A percentile compares a stretch with the other conserved stretches of the same genome.
Evolutionary conservation across 1,284 basidiomycete species (phyloP).

Genomic region (Sanguinoderma infundibulare): DNA sequence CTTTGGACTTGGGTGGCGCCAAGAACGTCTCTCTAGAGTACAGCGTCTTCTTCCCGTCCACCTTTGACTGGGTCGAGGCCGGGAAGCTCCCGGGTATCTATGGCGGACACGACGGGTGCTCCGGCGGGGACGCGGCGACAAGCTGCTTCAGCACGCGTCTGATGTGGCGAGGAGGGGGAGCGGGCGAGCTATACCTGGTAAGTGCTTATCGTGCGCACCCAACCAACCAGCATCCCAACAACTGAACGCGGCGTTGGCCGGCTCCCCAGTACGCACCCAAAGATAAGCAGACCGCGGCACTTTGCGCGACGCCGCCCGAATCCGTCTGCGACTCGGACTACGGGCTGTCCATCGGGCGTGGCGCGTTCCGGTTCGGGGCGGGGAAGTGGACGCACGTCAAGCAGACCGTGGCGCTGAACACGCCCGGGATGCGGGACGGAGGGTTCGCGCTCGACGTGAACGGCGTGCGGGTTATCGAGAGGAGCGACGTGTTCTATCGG

Average conservation of each 20-base stretch:
- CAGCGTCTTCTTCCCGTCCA: conserved; percentile 65
- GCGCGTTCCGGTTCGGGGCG: conserved; percentile 66
- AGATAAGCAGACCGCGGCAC: conserved; percentile 52
- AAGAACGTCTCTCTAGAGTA: conserved; percentile 61
- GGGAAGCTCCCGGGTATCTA: conserved; percentile 78
- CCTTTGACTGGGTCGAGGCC: conserved; percentile 71
- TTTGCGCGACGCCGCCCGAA: conserved; percentile 58
- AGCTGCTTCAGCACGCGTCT: conserved; percentile 75
- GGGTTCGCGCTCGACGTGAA: conserved; percentile 51
- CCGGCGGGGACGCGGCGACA: conserved; percentile 64
- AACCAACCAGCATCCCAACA: too few relatives aligned
- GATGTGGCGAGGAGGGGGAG: conserved; percentile 72
- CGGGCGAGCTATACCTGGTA: conserved; percentile 77
- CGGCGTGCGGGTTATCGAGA: conserved; percentile 54
- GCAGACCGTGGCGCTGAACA: conserved; percentile 72
- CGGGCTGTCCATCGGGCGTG: conserved; percentile 76
- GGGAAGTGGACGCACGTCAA: conserved; percentile 72
- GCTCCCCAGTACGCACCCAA: conserved; percentile 70
- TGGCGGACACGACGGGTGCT: conserved; percentile 69
- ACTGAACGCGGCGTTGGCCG: background rate
- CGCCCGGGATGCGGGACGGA: conserved; percentile 55
- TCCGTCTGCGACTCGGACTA: conserved; percentile 69
- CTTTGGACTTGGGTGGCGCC: conserved; percentile 52
- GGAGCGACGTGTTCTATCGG: conserved; percentile 65
- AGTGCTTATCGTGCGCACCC: conserved; percentile 18